Base-by-base conservation (phyloP, 2,329 filamentous ascomycete genomes). In the Hyphodiscus sp. region DNA sequence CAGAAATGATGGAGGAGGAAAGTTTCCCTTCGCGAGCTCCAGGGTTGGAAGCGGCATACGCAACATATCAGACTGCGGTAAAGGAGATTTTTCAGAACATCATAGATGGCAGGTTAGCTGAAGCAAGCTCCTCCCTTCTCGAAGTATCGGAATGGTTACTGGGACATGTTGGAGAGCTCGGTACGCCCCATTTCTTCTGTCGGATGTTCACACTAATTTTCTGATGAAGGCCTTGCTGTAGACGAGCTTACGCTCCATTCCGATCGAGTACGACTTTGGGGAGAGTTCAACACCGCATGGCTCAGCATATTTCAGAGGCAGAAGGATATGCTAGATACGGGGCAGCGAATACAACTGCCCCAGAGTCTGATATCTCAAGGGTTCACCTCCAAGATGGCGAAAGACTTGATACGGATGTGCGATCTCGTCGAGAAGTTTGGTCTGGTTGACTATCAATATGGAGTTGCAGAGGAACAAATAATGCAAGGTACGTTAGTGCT, bases 381-480 rank as follows among this genome's bases (percentile, higher is more conserved):
- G 2, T 79, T 76, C 20, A 76, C 97, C 47, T 83, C 88, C 63
- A 85, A 83, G 61, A 85, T 97, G 80, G 90, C 89, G 13, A 85
- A 86, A 51, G 87, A 95, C 64, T 72, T 99, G 29, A 80, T 95
- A 52, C 80, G 84, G 49, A 76, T 96, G 49, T 95, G 91, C 68
- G 91, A 97, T 68, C 81, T 81, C 49, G 81, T 97, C 58, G 92
- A 97, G 70, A 85, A 87, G 61, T 86, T 95, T 67, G 94, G 94
- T n/a, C 74, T 99, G 47, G 90, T 99, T 11, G 94, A 99, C 72
- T 99, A 97, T 69, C 87, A 97, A 66, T 95, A 96, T 74, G 94
- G 94, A 9, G 89, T 97, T 23, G 95, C 90, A 82, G 94, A 97
- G 71, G 91, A 97, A 67, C 84, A 89, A 66, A 96, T 97, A 63